Percentiles rank a stretch among this genome's conserved stretches.
phyloP scores from a whole-genome alignment of 805 yeast species.

The Starmerella ratchasimensis region DNA sequence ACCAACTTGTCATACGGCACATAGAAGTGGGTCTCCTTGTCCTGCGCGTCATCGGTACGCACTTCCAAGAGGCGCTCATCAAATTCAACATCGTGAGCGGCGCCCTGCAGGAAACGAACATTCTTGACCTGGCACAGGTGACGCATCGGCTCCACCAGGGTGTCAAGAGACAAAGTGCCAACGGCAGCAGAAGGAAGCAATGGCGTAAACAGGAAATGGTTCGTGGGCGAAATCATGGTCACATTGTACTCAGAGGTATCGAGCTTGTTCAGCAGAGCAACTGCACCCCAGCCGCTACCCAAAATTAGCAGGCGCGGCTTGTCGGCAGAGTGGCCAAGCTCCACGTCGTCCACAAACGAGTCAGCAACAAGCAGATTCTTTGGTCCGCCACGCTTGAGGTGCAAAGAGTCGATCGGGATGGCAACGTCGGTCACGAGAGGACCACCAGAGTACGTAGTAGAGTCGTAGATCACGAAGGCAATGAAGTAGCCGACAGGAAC shows the following conservation, averaged over 20 bases:
- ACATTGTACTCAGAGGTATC: conserved; percentile 46
- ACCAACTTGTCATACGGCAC: conserved; percentile 62
- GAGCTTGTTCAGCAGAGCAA: conserved; percentile 40
- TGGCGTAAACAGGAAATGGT: conserved; percentile 57
- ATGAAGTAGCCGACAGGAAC: conserved; percentile 26
- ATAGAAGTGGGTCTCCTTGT: conserved; percentile 33
- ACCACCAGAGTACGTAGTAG: conserved; percentile 41
- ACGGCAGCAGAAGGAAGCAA: conserved; percentile 58
- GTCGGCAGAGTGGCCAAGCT: conserved; percentile 32
- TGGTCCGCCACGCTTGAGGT: conserved; percentile 53
- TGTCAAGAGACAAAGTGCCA: conserved; percentile 52
- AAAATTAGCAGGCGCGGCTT: conserved; percentile 47
- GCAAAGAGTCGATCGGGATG: conserved; percentile 40
- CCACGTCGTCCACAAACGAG: conserved; percentile 44
- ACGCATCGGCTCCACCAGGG: conserved; percentile 51
- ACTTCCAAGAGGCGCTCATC: conserved; percentile 46
- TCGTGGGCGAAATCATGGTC: conserved; percentile 54
- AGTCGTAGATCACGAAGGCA: conserved; percentile 49
- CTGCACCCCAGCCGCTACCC: conserved; percentile 66
- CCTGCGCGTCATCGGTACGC: conserved; percentile 32
- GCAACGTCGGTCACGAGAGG: conserved; percentile 30
- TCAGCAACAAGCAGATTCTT: conserved; percentile 52
- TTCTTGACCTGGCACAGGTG: conserved; percentile 37
- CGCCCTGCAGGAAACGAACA: conserved; percentile 52
- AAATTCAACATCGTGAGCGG: conserved; percentile 45